Evolutionary conservation across 208 protist genomes (phyloP).

Genomic region (Acanthamoeba sp.): DNA sequence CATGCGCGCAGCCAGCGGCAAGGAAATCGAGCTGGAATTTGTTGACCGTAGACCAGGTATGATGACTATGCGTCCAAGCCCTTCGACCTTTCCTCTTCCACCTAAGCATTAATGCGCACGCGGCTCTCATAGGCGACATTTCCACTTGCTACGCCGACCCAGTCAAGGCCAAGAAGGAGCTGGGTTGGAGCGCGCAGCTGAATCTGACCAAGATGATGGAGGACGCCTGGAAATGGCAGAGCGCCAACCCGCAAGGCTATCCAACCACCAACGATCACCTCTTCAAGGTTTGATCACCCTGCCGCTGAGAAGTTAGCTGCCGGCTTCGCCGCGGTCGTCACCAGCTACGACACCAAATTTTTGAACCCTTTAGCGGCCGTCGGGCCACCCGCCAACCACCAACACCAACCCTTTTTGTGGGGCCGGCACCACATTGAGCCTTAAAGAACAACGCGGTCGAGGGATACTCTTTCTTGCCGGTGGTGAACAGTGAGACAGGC

Average conservation of each 20-base stretch:
- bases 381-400: too few species aligned
- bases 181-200: slow-evolving; percentile 89
- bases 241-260: slow-evolving; percentile 88
- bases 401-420: too few species aligned
- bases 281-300: slow-evolving; percentile 47
- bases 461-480: neutral
- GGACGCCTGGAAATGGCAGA: slow-evolving; percentile 91
- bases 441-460: slow-evolving; percentile 23
- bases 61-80: neutral
- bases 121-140: slow-evolving; percentile 85
- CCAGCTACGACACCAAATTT: too few species aligned
- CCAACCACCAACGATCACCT: slow-evolving; percentile 29
- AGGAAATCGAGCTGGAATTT: slow-evolving; percentile 92
- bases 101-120: neutral
- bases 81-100: neutral
- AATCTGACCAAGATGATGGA: slow-evolving; percentile 90
- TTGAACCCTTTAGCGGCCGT: too few species aligned
- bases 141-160: slow-evolving; percentile 87
- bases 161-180: slow-evolving; percentile 84
- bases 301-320: too few species aligned
- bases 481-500: neutral
- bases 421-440: too few species aligned
- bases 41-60: slow-evolving; percentile 74
- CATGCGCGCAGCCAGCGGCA: slow-evolving; percentile 93
- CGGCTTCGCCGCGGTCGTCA: too few species aligned